Percentiles rank a stretch among this genome's conserved stretches.
These are phyloP conservation scores for Xylariaceae sp. DNA, from an alignment of 2,329 filamentous ascomycete species.

Conservation along the genomic window DNA sequence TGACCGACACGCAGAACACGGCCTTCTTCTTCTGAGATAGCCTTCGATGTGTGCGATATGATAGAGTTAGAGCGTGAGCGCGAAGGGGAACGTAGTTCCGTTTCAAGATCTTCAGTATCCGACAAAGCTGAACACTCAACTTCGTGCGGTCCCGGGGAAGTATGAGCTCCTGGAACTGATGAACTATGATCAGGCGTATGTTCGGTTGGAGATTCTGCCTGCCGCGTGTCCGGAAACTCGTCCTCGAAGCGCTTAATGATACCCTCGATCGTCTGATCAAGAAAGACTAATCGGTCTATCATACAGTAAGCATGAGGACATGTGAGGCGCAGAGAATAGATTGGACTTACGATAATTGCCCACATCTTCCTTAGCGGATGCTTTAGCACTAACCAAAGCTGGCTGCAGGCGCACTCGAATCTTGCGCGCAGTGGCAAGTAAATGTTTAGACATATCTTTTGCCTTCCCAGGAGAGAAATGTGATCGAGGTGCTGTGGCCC, in stretches of 20 bases:
- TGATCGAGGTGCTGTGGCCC: conserved; percentile 51
- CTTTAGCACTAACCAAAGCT: conserved; percentile 76
- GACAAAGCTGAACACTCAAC: conserved; percentile 49
- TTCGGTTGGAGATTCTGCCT: conserved; percentile 41
- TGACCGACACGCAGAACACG: conserved; percentile 62
- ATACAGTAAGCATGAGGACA: conserved; percentile 33
- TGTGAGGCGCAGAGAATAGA: background rate
- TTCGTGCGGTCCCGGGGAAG: conserved; percentile 42
- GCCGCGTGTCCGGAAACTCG: conserved; percentile 88
- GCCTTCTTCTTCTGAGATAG: conserved; percentile 63
- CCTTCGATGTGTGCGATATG: conserved; percentile 56
- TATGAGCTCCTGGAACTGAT: conserved; percentile 31
- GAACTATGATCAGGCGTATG: conserved; percentile 35
- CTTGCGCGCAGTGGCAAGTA: conserved; percentile 86
- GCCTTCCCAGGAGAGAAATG: conserved; percentile 65
- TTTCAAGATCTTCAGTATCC: conserved; percentile 56
- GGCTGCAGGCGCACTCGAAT: conserved; percentile 84
- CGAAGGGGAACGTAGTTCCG: conserved; percentile 48
- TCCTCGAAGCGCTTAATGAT: conserved; percentile 97
- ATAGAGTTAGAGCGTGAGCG: conserved; percentile 60
- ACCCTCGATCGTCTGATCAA: conserved; percentile 84
- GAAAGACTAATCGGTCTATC: conserved; percentile 78
- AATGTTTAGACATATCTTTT: conserved; percentile 90
- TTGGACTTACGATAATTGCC: conserved; percentile 71
- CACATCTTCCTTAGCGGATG: conserved; percentile 71